Evolutionary conservation across 2,329 filamentous ascomycete genomes (phyloP).

Genomic region (Cladosporium colombiae): DNA sequence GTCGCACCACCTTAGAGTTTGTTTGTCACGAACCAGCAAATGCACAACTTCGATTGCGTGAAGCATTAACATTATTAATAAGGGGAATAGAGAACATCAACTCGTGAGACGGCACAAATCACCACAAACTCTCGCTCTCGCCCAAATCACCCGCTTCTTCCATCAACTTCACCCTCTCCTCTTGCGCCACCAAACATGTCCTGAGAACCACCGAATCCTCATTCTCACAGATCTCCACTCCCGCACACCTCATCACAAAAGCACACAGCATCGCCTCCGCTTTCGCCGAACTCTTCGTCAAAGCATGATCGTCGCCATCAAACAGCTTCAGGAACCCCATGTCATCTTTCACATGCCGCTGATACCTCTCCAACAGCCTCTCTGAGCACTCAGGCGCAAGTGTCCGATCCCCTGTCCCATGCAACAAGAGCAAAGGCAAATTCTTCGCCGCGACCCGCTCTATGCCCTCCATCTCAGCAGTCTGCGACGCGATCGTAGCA

Average conservation of each 20-base stretch:
- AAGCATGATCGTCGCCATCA: conserved; percentile 45
- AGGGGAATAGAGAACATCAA: not conserved
- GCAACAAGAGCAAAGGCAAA: conserved; percentile 41
- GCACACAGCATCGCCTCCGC: conserved; percentile 44
- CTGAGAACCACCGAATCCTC: conserved; percentile 28
- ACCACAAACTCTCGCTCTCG: conserved; percentile 35
- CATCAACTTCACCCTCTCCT: conserved; percentile 31
- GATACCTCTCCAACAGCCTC: conserved; percentile 42
- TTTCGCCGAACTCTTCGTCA: conserved; percentile 40
- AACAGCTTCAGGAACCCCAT: conserved; percentile 42
- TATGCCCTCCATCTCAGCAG: conserved; percentile 40
- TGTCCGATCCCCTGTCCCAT: conserved; percentile 43
- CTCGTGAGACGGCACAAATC: conserved; percentile 15
- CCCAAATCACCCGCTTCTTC: conserved; percentile 41
- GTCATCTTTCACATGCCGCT: conserved; percentile 27
- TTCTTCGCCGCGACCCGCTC: conserved; percentile 33
- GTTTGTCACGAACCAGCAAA: not conserved
- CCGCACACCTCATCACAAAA: conserved; percentile 42
- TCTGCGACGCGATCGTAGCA: conserved; percentile 45
- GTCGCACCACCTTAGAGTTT: not conserved
- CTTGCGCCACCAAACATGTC: conserved; percentile 27
- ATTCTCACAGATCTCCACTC: conserved; percentile 28
- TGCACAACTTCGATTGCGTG: not conserved
- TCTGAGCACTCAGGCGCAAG: conserved; percentile 39
- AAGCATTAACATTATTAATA: not conserved